Evolutionary conservation across 2,329 filamentous ascomycete species (phyloP).

Genomic region (Blastomyces emzantsi): DNA sequence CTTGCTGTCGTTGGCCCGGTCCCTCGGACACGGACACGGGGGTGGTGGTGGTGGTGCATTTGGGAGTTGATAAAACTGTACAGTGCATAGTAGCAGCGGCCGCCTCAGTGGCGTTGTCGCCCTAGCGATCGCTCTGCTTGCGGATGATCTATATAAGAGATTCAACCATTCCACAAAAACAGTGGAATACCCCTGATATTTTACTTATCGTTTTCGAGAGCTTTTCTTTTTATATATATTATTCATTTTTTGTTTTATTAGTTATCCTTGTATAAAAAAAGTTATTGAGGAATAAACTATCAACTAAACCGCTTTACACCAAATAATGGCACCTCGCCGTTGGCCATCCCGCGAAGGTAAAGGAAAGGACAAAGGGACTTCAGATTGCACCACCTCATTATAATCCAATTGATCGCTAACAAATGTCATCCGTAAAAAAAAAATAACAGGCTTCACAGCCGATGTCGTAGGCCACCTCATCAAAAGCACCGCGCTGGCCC

Average conservation of each 20-base stretch:
- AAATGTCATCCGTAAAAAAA: slow-evolving; percentile 8
- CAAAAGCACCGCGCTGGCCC: slow-evolving; percentile 55
- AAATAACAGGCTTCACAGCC: slow-evolving; percentile 41
- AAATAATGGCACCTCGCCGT: slow-evolving; percentile 4
- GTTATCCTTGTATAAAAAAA: background rate
- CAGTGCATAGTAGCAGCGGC: too few species aligned
- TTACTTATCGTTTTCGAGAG: too few species aligned
- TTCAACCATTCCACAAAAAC: too few species aligned
- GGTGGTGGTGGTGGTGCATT: too few species aligned
- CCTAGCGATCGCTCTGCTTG: too few species aligned
- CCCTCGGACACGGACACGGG: too few species aligned
- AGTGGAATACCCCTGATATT: too few species aligned
- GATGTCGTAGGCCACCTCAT: slow-evolving; percentile 53
- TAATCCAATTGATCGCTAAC: background rate
- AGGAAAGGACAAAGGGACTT: background rate
- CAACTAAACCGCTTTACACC: background rate
- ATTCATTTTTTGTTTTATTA: too few species aligned
- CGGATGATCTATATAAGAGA: too few species aligned
- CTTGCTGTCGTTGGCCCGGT: too few species aligned
- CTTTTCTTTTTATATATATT: background rate
- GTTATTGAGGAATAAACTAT: background rate
- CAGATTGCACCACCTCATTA: background rate
- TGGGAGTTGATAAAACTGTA: too few species aligned
- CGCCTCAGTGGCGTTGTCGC: too few species aligned
- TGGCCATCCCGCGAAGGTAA: slow-evolving; percentile 31